These are phyloP conservation scores for Cutaneotrichosporon mucoides DNA, from an alignment of 1,284 basidiomycete species.

Conservation along the genomic window DNA sequence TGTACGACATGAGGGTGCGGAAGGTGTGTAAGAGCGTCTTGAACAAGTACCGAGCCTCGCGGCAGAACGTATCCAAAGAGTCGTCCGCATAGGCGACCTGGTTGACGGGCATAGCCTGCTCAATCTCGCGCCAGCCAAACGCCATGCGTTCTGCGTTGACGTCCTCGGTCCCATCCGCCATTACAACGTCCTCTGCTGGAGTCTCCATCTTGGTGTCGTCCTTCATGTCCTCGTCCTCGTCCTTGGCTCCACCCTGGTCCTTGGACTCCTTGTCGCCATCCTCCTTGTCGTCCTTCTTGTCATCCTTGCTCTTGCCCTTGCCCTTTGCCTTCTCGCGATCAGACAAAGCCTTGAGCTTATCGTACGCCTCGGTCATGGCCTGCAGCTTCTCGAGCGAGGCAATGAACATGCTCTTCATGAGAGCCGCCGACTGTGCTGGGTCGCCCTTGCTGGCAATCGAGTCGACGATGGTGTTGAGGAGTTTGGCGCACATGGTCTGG, in stretches of 20 bases:
- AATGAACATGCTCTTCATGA: slow-evolving; percentile 73
- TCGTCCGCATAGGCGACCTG: slow-evolving; percentile 69
- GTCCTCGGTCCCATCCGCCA: slow-evolving; percentile 23
- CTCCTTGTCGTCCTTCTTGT: not conserved
- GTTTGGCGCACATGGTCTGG: slow-evolving; percentile 89
- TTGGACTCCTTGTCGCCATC: not conserved
- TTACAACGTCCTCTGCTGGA: slow-evolving; percentile 13
- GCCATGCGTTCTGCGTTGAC: slow-evolving; percentile 32
- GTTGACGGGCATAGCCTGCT: slow-evolving; percentile 72
- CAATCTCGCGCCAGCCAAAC: slow-evolving; percentile 57
- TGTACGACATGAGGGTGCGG: slow-evolving; percentile 70
- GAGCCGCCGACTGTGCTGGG: slow-evolving; percentile 60
- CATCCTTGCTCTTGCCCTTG: slow-evolving; percentile 38
- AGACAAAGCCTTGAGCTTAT: slow-evolving; percentile 44
- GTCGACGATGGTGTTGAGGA: slow-evolving; percentile 86
- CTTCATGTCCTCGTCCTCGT: not conserved
- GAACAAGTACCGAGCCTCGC: slow-evolving; percentile 79
- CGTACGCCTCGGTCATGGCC: slow-evolving; percentile 66
- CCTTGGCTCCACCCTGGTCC: not conserved
- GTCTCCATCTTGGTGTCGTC: not conserved
- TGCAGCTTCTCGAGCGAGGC: slow-evolving; percentile 83
- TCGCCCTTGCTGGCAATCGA: slow-evolving; percentile 72
- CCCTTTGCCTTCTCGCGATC: slow-evolving; percentile 43
- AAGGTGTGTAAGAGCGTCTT: slow-evolving; percentile 87
- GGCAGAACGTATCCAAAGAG: slow-evolving; percentile 66